Base-by-base conservation (phyloP, 2,329 filamentous ascomycete species). In the Thielaviopsis musarum region DNA sequence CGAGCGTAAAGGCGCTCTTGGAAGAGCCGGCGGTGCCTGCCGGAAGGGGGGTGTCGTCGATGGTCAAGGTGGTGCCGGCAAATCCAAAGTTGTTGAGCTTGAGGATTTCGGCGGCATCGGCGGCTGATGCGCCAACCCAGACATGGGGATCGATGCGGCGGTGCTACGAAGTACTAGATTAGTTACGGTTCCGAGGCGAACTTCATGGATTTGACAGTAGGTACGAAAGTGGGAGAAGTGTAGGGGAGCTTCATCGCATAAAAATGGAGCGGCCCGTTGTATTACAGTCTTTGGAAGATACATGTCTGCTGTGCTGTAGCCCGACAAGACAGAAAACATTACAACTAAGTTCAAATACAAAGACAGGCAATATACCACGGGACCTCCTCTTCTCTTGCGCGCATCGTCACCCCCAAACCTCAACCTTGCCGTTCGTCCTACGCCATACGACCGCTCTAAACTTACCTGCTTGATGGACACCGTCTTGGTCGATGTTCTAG, bases 391-490 rank as follows among this genome's bases (percentile, higher is more conserved):
- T 52, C 26, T 59, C 48, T 52, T 51, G 22, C 30, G 53, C 22
- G 53, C 34, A 54, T 54, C 24, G 7, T 12, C 21, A 19, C 34
- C 15, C 45, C 26, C 21, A n/a, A 19, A 1, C 57, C 48, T 22
- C 55, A 61, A 56, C 62, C 67, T 66, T 69, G 66, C 65, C 71
- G 68, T 71, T 69, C 71, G 45, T 56, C 54, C 54, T 56, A 49
- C 54, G 17, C 24, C 28, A n/a, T 38, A 22, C 41, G 7, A 19
- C 49, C 22, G n/a, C n/a, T 57, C 22, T 48, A 49, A 70, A 86
- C 84, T 81, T 87, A 90, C 87, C 83, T 88, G 88, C 73, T 81
- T 83, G 64, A 91, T 83, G 68, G 77, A 82, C 65, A 87, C 74
- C 65, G 75, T 73, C 66, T 78, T 75, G 66, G 73, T 67, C 68